Evolutionary conservation across 306 rosid genomes (phyloP).

Genomic region (Lathyrus oleraceus): DNA sequence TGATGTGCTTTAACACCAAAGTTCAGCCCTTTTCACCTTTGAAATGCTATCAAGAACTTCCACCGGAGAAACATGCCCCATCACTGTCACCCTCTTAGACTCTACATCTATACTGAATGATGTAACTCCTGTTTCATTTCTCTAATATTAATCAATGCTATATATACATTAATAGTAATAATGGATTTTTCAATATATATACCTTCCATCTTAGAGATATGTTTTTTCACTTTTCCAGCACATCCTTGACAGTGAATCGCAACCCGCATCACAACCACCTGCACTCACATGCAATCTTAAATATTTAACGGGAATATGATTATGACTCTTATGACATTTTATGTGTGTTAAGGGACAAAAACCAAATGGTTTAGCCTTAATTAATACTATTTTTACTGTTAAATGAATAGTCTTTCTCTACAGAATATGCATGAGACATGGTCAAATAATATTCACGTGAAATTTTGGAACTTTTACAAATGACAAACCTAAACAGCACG

Average conservation of each 20-base stretch:
- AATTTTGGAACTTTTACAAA: conserved; percentile 41
- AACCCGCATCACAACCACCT: conserved; percentile 96
- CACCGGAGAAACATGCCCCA: conserved; percentile 78
- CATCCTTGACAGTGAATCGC: conserved; percentile 96
- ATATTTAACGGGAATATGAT: no score
- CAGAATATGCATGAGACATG: conserved; percentile 43
- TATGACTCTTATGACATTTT: neutral
- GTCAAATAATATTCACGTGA: conserved; percentile 45
- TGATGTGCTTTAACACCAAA: conserved; percentile 48
- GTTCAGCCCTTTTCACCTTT: conserved; percentile 82
- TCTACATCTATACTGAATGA: conserved; percentile 89
- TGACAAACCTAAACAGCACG: conserved; percentile 29
- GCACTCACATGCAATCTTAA: conserved; percentile 25
- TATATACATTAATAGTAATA: neutral
- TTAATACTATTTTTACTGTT: conserved; percentile 20
- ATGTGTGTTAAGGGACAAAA: conserved; percentile 31
- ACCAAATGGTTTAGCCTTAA: conserved; percentile 18
- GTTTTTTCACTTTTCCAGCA: conserved; percentile 85
- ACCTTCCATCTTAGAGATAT: conserved; percentile 81
- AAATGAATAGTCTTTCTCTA: conserved; percentile 36
- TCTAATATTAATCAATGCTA: no score
- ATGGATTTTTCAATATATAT: neutral
- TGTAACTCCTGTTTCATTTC: conserved; percentile 63
- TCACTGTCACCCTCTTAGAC: conserved; percentile 82
- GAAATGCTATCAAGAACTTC: conserved; percentile 84